Evolutionary conservation across 768 basidiomycete species (phyloP).

Genomic region (Trametes cinnabarina): DNA sequence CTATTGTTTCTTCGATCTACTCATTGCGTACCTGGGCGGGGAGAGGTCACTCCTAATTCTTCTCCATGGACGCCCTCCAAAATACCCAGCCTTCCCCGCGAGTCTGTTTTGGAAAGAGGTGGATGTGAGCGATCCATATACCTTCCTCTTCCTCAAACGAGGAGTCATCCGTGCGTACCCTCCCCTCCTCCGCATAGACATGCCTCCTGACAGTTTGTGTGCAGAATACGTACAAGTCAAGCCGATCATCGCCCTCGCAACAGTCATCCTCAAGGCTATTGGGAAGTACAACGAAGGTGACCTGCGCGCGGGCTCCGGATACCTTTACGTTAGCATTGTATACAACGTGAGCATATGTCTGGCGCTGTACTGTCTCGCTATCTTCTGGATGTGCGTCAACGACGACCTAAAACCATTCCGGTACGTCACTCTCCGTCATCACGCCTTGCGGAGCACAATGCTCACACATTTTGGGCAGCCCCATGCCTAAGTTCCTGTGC

Average conservation of each 20-base stretch:
- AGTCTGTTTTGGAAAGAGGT: slow-evolving; percentile 81
- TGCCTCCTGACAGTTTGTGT: background rate
- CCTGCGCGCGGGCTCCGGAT: slow-evolving; percentile 82
- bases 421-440: slow-evolving; percentile 38
- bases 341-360: slow-evolving; percentile 83
- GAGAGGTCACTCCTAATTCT: slow-evolving; percentile 91
- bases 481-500: slow-evolving; percentile 95
- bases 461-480: slow-evolving; percentile 42
- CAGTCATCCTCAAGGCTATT: slow-evolving; percentile 79
- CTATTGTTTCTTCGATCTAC: slow-evolving; percentile 85
- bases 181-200: background rate
- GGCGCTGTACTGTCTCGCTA: slow-evolving; percentile 85
- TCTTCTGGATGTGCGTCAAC: slow-evolving; percentile 94
- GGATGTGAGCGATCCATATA: slow-evolving; percentile 93
- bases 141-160: slow-evolving; percentile 89
- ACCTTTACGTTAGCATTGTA: slow-evolving; percentile 85
- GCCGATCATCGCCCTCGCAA: slow-evolving; percentile 81
- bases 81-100: slow-evolving; percentile 82
- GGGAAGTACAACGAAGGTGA: slow-evolving; percentile 91
- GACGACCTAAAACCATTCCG: slow-evolving; percentile 88
- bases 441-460: background rate
- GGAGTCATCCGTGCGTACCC: slow-evolving; percentile 81
- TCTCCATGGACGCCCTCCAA: slow-evolving; percentile 87
- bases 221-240: slow-evolving; percentile 97
- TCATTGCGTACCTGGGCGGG: slow-evolving; percentile 85